phyloP scores from a whole-genome alignment of 441 rosid genomes.

The Erodium chrysanthum region DNA sequence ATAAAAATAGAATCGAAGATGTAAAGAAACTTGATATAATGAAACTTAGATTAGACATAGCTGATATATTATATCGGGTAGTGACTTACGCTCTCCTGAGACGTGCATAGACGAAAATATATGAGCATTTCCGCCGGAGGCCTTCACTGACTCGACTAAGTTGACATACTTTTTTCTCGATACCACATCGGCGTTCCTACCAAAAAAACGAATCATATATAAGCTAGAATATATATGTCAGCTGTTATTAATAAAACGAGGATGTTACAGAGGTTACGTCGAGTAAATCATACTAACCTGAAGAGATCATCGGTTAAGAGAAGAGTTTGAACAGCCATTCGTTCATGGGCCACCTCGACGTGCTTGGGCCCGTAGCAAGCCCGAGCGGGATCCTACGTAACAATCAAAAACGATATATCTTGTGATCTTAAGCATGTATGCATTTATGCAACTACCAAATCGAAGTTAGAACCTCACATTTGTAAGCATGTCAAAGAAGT shows the following conservation, averaged over 20 bases:
- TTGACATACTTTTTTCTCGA: slow-evolving; percentile 58
- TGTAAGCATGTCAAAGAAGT: slow-evolving; percentile 84
- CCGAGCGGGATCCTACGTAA: slow-evolving; percentile 54
- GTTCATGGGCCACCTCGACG: slow-evolving; percentile 89
- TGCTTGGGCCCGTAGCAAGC: slow-evolving; percentile 98
- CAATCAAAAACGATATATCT: background rate
- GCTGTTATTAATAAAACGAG: too few species aligned
- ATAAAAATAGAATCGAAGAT: background rate
- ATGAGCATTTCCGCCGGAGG: slow-evolving; percentile 64
- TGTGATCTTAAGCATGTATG: too few species aligned
- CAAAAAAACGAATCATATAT: slow-evolving; percentile 1
- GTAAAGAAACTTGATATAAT: background rate
- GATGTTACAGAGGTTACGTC: too few species aligned
- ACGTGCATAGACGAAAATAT: slow-evolving; percentile 88
- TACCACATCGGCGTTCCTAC: slow-evolving; percentile 69
- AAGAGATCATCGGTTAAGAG: slow-evolving; percentile 89
- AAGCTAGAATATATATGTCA: background rate
- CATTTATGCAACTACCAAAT: background rate
- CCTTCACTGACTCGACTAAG: slow-evolving; percentile 67
- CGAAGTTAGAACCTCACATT: slow-evolving; percentile 48
- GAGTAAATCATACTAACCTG: slow-evolving; percentile 41
- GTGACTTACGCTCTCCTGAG: slow-evolving; percentile 82
- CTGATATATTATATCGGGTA: too few species aligned
- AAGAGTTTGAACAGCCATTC: slow-evolving; percentile 88
- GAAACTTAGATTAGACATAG: background rate